Percentiles rank a stretch among this genome's conserved stretches.
These are phyloP conservation scores for Brassica rapa DNA, from an alignment of 345 rosid genomes.

Conservation along the genomic window DNA sequence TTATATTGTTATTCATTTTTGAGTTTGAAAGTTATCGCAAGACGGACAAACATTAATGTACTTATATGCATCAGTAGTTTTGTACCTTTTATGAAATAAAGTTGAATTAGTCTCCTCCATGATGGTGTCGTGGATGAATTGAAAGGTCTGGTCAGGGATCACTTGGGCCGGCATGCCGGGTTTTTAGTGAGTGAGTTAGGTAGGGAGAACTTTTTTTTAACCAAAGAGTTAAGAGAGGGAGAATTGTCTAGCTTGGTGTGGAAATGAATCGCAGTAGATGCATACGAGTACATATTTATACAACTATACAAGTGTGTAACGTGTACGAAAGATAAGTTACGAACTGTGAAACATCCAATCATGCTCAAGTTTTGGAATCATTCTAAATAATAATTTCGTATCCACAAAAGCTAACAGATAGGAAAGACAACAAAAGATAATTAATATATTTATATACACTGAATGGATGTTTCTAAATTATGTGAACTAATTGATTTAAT, in stretches of 20 bases:
- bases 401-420: slow-evolving; percentile 10
- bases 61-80: neutral
- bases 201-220: neutral
- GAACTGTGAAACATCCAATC: slow-evolving; percentile 29
- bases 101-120: slow-evolving; percentile 36
- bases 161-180: slow-evolving; percentile 55
- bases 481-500: neutral
- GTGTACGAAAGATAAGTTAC: neutral
- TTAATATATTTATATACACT: neutral
- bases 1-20: neutral
- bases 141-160: slow-evolving; percentile 55
- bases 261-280: slow-evolving; percentile 1
- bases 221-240: neutral
- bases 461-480: neutral
- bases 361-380: slow-evolving; percentile 36
- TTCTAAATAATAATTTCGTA: slow-evolving; percentile 16
- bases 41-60: neutral
- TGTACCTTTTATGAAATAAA: slow-evolving; percentile 59
- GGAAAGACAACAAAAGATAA: slow-evolving; percentile 5
- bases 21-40: neutral
- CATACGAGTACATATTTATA: slow-evolving; percentile 21
- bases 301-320: neutral
- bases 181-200: neutral
- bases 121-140: slow-evolving; percentile 44
- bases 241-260: neutral